Evolutionary conservation across 331 rosid genomes (phyloP).

Genomic region (Malus hybrid): DNA sequence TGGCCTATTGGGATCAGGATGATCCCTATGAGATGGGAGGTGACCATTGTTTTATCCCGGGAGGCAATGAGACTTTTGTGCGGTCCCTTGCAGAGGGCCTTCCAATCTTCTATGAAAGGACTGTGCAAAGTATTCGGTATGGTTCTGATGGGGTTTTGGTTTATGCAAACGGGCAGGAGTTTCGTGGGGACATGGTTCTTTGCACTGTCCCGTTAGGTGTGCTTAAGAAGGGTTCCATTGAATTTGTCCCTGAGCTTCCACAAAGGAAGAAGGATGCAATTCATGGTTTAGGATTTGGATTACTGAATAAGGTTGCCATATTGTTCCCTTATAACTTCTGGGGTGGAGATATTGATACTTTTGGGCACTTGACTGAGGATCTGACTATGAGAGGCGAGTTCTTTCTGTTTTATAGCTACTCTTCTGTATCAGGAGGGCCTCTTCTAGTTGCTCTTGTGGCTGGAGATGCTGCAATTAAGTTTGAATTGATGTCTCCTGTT

Average conservation of each 20-base stretch:
- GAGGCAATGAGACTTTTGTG: slow-evolving; percentile 74
- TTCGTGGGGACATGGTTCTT: slow-evolving; percentile 62
- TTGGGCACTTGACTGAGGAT: slow-evolving; percentile 80
- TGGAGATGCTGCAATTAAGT: slow-evolving; percentile 78
- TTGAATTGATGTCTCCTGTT: slow-evolving; percentile 82
- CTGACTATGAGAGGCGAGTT: slow-evolving; percentile 88
- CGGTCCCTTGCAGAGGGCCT: slow-evolving; percentile 67
- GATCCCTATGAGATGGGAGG: slow-evolving; percentile 58
- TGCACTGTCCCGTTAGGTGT: slow-evolving; percentile 89
- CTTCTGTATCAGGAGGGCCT: slow-evolving; percentile 88
- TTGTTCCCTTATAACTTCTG: slow-evolving; percentile 79
- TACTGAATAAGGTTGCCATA: slow-evolving; percentile 76
- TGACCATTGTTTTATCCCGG: slow-evolving; percentile 89
- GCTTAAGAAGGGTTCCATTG: slow-evolving; percentile 61
- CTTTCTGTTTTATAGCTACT: slow-evolving; percentile 82
- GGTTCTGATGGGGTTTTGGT: slow-evolving; percentile 72
- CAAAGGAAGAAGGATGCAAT: slow-evolving; percentile 79
- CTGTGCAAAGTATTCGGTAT: slow-evolving; percentile 59
- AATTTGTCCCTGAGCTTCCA: slow-evolving; percentile 82
- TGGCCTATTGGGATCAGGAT: slow-evolving; percentile 89
- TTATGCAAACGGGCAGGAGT: slow-evolving; percentile 56
- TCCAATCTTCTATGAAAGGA: slow-evolving; percentile 68
- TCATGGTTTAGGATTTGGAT: slow-evolving; percentile 72
- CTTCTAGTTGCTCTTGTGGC: slow-evolving; percentile 90
- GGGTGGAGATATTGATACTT: slow-evolving; percentile 89